Evolutionary conservation across 805 yeast species (phyloP).

Genomic region (Yamadazyma scolyti): DNA sequence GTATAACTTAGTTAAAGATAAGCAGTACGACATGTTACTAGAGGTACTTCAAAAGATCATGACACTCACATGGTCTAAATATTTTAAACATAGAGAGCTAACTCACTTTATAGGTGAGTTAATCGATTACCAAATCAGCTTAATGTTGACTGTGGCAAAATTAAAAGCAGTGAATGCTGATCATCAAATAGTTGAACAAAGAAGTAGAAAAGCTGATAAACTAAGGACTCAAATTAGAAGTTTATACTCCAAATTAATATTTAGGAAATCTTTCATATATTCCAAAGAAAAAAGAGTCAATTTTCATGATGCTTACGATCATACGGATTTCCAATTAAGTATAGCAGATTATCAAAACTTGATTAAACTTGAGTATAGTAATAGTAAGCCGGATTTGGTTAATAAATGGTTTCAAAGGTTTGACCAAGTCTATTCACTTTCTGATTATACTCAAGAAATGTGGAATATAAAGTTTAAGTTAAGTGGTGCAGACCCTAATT

Average conservation of each 20-base stretch:
- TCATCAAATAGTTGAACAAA: slow-evolving; percentile 2
- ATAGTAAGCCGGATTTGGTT: slow-evolving; percentile 37
- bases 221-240: slow-evolving; percentile 17
- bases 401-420: slow-evolving; percentile 35
- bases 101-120: slow-evolving; percentile 14
- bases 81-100: no score
- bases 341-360: slow-evolving; percentile 36
- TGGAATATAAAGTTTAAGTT: slow-evolving; percentile 34
- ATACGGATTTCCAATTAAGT: slow-evolving; percentile 11
- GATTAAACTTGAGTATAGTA: slow-evolving; percentile 29
- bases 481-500: slow-evolving; percentile 27
- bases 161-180: slow-evolving; percentile 3
- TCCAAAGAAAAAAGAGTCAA: slow-evolving; percentile 11
- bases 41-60: slow-evolving; percentile 11
- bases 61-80: neutral
- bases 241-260: slow-evolving; percentile 23
- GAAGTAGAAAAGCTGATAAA: slow-evolving; percentile 9
- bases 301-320: no score
- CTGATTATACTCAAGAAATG: slow-evolving; percentile 25
- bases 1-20: slow-evolving; percentile 12
- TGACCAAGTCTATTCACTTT: slow-evolving; percentile 17
- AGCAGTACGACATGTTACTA: slow-evolving; percentile 12
- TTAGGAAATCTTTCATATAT: slow-evolving; percentile 18
- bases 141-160: slow-evolving; percentile 11
- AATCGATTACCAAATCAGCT: slow-evolving; percentile 16